phyloP scores from a whole-genome alignment of 352 stramenopile species.

The Lagenidium sp. region DNA sequence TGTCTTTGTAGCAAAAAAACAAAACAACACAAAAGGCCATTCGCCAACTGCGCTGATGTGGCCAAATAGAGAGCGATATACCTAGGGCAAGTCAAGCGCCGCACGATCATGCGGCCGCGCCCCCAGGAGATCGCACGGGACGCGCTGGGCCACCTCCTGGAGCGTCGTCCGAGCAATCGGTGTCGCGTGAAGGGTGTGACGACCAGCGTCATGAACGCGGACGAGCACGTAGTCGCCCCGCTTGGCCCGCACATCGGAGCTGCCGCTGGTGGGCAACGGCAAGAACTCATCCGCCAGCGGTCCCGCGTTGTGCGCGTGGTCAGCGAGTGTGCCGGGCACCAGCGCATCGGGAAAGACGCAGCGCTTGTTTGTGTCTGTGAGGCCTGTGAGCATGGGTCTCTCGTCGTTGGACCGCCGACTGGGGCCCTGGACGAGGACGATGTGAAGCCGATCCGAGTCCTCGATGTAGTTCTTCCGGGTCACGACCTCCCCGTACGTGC shows the following conservation, averaged over 20 bases:
- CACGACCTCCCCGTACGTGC: conserved; percentile 88
- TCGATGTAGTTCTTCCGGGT: conserved; percentile 87
- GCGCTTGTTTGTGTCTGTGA: conserved; percentile 86
- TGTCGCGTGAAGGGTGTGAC: conserved; percentile 78
- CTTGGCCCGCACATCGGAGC: conserved; percentile 29
- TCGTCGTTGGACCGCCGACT: conserved; percentile 75
- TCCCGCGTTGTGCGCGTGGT: conserved; percentile 30
- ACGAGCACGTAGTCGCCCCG: conserved; percentile 83
- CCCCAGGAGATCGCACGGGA: conserved; percentile 50
- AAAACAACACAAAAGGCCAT: too few relatives aligned
- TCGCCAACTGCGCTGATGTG: too few relatives aligned
- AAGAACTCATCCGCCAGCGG: conserved; percentile 29
- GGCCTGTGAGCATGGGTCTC: conserved; percentile 69
- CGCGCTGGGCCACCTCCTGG: conserved; percentile 37
- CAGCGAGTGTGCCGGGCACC: conserved; percentile 37
- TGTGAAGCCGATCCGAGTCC: conserved; percentile 88
- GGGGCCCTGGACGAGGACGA: conserved; percentile 95
- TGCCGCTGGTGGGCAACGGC: conserved; percentile 19
- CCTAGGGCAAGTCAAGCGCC: conserved; percentile 7
- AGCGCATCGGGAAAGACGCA: conserved; percentile 71
- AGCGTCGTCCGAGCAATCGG: conserved; percentile 69
- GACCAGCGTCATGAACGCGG: conserved; percentile 65
- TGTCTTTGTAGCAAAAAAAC: too few relatives aligned
- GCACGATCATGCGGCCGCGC: conserved; percentile 20
- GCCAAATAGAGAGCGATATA: too few relatives aligned